Evolutionary conservation across 140 eudicot genomes (phyloP), one percentile per base, ranked within the genome.

Genomic region (Cichorium intybus): DNA sequence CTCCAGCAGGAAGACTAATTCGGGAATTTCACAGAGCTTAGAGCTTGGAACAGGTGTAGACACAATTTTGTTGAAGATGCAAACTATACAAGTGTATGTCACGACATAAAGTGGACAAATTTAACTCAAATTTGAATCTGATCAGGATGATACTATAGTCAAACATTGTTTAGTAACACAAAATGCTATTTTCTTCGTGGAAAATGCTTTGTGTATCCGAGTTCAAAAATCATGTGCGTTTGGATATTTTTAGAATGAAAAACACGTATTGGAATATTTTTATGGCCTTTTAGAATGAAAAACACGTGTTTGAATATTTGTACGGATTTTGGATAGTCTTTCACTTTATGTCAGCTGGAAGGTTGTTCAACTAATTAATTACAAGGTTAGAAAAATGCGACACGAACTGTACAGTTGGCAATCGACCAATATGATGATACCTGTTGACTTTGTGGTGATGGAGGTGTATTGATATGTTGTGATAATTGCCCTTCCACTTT

Each of bases 311-410:
- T 73, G 66, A 84, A 93, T 80, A 90, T 93, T 67, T 81, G 77
- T 71, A 70, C 85, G 90, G 89, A 80, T 57, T 85, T 90, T 29
- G 96, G 97, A 48, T 85, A 81, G 76, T 78, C 99, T 39, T 85
- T 83, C 56, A 85, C 97, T 45, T 69, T 82, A 56, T 81, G 97
- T 79, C 93, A 81, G 75, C 95, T 92, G 56, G 95, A 92, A 76
- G 99, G 95, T 60, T 92, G 99, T 96, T 92, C 97, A 34, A 82
- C 81, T 75, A 97, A 93, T n/a, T 75, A 97, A 93, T 77, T 93
- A 86, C 79, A 85, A 88, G 77, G 79, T 80, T 45, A 81, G 90
- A 73, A 85, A 78, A 70, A 67, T 66, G 74, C 82, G 47, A 79
- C 76, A 66, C 77, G 64, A 64, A 56, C 62, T 52, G 75, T 75